Percentiles rank a stretch among this genome's conserved stretches.
phyloP scores from a whole-genome alignment of 1,139 yeast genomes.

The Scheffersomyces stambukii region DNA sequence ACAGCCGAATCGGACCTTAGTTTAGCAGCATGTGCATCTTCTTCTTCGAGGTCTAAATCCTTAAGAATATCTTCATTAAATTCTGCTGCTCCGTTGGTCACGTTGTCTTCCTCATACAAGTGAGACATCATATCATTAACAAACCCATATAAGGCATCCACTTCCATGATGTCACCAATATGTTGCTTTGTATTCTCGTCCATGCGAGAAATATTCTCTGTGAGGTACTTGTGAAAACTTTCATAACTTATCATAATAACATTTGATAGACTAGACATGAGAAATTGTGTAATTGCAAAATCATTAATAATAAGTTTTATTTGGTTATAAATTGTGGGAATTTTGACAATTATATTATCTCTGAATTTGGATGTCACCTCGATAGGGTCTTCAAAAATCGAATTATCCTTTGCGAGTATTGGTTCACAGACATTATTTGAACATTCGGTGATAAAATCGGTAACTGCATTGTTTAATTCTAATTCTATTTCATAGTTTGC shows the following conservation, averaged over 20 bases:
- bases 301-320: conserved; percentile 47
- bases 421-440: conserved; percentile 34
- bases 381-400: conserved; percentile 18
- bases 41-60: conserved; percentile 9
- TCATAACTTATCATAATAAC: conserved; percentile 31
- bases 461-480: conserved; percentile 68
- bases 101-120: conserved; percentile 16
- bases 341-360: conserved; percentile 43
- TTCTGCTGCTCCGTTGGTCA: conserved; percentile 7
- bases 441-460: conserved; percentile 49
- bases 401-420: conserved; percentile 13
- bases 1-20: too few species aligned
- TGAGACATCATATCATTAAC: conserved; percentile 20
- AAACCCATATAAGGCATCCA: conserved; percentile 51
- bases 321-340: conserved; percentile 54
- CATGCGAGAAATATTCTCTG: conserved; percentile 11
- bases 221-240: conserved; percentile 20
- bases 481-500: conserved; percentile 74
- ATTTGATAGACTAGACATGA: conserved; percentile 29
- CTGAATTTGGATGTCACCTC: conserved; percentile 35
- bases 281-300: conserved; percentile 24
- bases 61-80: conserved; percentile 22
- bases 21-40: not conserved
- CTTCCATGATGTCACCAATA: conserved; percentile 46
- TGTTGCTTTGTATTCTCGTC: conserved; percentile 15